A percentile compares a stretch with the other conserved stretches of the same genome.
Conservation (phyloP, 495 filamentous ascomycete species). For the Eremomyces bilateralis region DNA sequence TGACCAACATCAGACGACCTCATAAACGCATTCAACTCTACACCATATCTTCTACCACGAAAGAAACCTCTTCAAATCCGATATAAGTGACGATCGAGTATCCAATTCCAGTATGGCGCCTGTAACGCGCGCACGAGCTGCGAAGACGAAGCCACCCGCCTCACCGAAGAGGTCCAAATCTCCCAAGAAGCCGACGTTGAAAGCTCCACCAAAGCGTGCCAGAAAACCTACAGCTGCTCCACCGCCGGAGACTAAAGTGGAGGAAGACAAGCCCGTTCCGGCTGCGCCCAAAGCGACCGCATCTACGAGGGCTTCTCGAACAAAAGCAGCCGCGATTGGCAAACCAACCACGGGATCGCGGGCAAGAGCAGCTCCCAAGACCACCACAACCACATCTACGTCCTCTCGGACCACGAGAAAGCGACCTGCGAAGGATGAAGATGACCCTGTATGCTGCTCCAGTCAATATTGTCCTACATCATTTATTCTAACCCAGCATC, state of each 20-base stretch:
- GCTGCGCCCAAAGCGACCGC: slow-evolving; percentile 1
- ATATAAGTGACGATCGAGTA: no score
- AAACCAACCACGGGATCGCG: not conserved
- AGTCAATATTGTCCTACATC: no score
- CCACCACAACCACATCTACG: not conserved
- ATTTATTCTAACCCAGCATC: no score
- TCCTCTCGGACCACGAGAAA: no score
- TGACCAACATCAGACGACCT: no score
- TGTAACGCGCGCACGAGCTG: not conserved
- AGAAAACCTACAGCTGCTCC: not conserved
- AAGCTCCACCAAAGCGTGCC: not conserved
- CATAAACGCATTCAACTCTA: no score
- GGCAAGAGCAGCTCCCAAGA: not conserved
- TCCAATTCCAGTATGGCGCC: no score
- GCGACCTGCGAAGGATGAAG: no score
- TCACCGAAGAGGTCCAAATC: not conserved
- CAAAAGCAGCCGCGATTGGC: not conserved
- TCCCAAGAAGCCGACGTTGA: not conserved
- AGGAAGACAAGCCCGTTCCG: slow-evolving; percentile 1
- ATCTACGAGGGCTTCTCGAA: not conserved
- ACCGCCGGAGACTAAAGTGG: no score
- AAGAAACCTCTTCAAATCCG: no score
- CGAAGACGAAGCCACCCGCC: not conserved
- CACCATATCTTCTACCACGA: no score
- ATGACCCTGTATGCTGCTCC: no score